These are phyloP conservation scores for Beauveria asiatica DNA, from an alignment of 2,329 filamentous ascomycete genomes.

Conservation along the genomic window DNA sequence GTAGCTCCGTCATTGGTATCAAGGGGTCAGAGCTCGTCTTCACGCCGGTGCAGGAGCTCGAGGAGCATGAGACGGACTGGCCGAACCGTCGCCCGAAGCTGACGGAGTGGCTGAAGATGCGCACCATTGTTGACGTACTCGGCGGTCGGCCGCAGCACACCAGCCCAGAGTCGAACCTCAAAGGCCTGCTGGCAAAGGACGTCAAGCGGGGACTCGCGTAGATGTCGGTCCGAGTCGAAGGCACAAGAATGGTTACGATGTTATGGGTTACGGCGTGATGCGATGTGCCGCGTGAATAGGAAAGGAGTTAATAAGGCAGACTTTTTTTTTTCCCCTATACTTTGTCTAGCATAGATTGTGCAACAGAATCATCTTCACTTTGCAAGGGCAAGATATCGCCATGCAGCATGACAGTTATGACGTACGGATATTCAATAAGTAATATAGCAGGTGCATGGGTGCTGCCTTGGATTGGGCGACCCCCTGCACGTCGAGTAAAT, in stretches of 20 bases:
- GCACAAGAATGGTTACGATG: neutral
- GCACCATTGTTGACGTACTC: conserved; percentile 75
- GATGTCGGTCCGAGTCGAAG: neutral
- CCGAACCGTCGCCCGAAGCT: conserved; percentile 72
- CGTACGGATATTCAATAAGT: no score
- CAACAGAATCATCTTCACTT: neutral
- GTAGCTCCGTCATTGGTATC: conserved; percentile 80
- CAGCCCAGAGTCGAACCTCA: conserved; percentile 39
- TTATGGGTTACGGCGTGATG: neutral
- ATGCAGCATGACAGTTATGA: no score
- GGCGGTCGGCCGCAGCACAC: conserved; percentile 58
- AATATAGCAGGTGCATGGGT: neutral
- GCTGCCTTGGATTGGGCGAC: neutral
- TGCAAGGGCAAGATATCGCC: neutral
- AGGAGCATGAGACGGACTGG: conserved; percentile 88
- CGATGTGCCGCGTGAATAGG: neutral
- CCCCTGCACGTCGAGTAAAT: neutral
- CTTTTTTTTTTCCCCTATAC: neutral
- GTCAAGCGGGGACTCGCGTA: conserved; percentile 42
- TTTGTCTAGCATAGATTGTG: neutral
- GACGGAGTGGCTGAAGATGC: conserved; percentile 78
- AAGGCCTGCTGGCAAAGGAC: conserved; percentile 50
- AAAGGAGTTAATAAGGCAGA: conserved; percentile 2
- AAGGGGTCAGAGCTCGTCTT: conserved; percentile 87
- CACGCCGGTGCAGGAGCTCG: conserved; percentile 68